Evolutionary conservation across 495 filamentous ascomycete genomes (phyloP).

Genomic region (Hypoxylon crocopeplum): DNA sequence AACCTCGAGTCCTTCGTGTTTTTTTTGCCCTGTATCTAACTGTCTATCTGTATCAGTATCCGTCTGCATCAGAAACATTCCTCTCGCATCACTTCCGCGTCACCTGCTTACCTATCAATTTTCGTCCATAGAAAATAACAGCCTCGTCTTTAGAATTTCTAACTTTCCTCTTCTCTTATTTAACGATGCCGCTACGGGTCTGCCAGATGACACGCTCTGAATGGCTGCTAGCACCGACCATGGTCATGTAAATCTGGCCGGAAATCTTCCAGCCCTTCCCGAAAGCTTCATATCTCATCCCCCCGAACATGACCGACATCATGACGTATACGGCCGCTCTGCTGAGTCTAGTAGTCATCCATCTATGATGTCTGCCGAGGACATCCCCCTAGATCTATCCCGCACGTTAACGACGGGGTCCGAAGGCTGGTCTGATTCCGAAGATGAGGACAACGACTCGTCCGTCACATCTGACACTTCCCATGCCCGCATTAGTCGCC

Average conservation of each 20-base stretch:
- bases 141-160: conserved; percentile 10
- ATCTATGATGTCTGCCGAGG: conserved; percentile 39
- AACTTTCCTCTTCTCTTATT: background rate
- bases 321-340: conserved; percentile 29
- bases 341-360: conserved; percentile 28
- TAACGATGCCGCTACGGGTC: conserved; percentile 28
- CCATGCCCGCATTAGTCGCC: conserved; percentile 31
- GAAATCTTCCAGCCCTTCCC: conserved; percentile 18
- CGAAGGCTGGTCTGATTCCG: conserved; percentile 33
- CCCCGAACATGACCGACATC: conserved; percentile 27
- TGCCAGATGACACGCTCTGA: conserved; percentile 26
- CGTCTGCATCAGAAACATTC: conserved; percentile 28
- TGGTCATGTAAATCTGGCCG: conserved; percentile 28
- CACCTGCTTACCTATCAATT: conserved; percentile 34
- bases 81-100: conserved; percentile 35
- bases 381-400: conserved; percentile 34
- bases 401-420: conserved; percentile 31
- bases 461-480: conserved; percentile 35
- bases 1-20: conserved; percentile 19
- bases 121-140: conserved; percentile 6
- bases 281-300: conserved; percentile 15
- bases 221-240: conserved; percentile 31
- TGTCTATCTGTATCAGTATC: background rate
- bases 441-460: conserved; percentile 27
- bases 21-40: conserved; percentile 13